phyloP scores from a whole-genome alignment of 108 stramenopile genomes.

The Epithemia pelagica region DNA sequence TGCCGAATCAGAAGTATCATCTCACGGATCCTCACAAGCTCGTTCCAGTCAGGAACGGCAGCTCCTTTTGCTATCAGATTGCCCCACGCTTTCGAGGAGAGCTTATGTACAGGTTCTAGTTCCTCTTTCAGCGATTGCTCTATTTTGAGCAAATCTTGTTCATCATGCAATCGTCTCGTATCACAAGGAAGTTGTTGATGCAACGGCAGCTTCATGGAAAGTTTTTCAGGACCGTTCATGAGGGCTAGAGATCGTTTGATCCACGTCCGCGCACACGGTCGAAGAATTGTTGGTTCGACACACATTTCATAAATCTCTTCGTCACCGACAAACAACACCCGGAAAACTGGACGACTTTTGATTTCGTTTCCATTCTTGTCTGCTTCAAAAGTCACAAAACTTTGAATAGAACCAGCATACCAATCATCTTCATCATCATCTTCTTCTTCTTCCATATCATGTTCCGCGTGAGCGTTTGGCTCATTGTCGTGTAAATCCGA shows the following conservation, averaged over 20 bases:
- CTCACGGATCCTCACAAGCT: conserved; percentile 15
- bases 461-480: conserved; percentile 17
- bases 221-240: conserved; percentile 4
- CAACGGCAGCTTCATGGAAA: not conserved
- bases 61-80: not conserved
- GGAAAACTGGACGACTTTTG: conserved; percentile 21
- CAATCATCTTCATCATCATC: conserved; percentile 45
- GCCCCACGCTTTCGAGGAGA: not conserved
- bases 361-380: not conserved
- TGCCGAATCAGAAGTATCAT: conserved; percentile 20
- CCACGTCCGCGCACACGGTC: conserved; percentile 70
- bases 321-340: conserved; percentile 57
- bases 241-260: conserved; percentile 49
- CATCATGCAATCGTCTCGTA: conserved; percentile 44
- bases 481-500: not conserved
- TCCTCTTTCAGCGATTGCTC: conserved; percentile 7
- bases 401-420: conserved; percentile 65
- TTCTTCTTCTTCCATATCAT: conserved; percentile 5
- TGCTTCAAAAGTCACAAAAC: conserved; percentile 7
- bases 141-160: conserved; percentile 15
- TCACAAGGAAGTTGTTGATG: conserved; percentile 29
- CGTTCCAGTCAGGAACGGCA: conserved; percentile 14
- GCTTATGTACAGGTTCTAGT: not conserved
- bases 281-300: conserved; percentile 41
- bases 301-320: conserved; percentile 55